Evolutionary conservation across 495 filamentous ascomycete genomes (phyloP).

Genomic region (Neurospora tetrasperma): DNA sequence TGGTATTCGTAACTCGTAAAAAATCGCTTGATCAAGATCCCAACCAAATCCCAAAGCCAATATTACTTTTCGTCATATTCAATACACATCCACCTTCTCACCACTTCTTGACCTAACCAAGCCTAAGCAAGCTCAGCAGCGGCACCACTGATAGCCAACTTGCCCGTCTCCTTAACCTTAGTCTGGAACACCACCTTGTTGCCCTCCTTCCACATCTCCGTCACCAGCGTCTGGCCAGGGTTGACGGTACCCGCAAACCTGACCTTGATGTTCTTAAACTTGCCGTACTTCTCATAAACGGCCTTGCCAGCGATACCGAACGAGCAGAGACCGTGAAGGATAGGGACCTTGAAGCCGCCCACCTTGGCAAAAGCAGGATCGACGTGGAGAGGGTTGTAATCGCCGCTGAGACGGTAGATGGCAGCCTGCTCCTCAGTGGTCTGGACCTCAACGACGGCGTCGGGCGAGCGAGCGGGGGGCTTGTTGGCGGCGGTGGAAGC

Average conservation of each 20-base stretch:
- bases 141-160: slow-evolving; percentile 78
- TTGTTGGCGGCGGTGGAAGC: slow-evolving; percentile 68
- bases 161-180: slow-evolving; percentile 92
- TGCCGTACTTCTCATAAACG: slow-evolving; percentile 72
- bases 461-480: slow-evolving; percentile 65
- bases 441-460: slow-evolving; percentile 76
- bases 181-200: slow-evolving; percentile 83
- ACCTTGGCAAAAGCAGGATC: slow-evolving; percentile 91
- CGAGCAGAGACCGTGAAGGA: slow-evolving; percentile 92
- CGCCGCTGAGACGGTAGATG: slow-evolving; percentile 87
- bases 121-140: slow-evolving; percentile 71
- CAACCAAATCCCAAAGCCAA: background rate
- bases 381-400: slow-evolving; percentile 85
- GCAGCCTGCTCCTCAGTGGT: slow-evolving; percentile 92
- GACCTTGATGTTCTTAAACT: slow-evolving; percentile 91
- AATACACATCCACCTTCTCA: background rate
- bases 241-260: slow-evolving; percentile 87
- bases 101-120: slow-evolving; percentile 23
- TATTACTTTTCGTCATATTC: background rate
- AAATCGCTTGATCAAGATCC: background rate
- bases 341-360: slow-evolving; percentile 91
- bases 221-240: slow-evolving; percentile 87
- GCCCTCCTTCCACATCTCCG: slow-evolving; percentile 99
- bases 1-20: background rate
- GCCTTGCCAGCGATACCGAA: slow-evolving; percentile 89